Base-by-base conservation (phyloP, 2,329 filamentous ascomycete species). In the Basipetospora chlamydospora region DNA sequence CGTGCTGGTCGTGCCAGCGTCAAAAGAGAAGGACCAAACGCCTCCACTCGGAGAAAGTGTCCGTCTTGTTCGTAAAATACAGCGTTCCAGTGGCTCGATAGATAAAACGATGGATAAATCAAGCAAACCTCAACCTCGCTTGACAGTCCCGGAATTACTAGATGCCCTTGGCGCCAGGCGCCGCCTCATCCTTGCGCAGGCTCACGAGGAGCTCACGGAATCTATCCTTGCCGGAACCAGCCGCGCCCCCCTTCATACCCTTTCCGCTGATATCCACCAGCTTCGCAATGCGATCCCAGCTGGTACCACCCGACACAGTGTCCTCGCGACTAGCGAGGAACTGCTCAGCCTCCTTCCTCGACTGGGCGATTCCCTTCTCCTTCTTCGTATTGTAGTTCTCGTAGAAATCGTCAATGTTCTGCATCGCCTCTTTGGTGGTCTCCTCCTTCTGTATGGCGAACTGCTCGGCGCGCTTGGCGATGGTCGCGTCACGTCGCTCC, bases 381-480 rank as follows among this genome's bases (percentile, higher is more conserved):
- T 90, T 88, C 66, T 95, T 94, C 59, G 80, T 78, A 66, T 96
- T 96, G 68, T 98, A 98, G 61, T 94, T 95, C 54, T 95, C 87
- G 67, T 98, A 98, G 63, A 96, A 98, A 57, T 95, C 90, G 56
- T 98, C 90, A 45, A 98, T 93, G 57, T 92, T 90, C 55, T 87
- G 73, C 53, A 86, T 85, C 9, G 90, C 90, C 48, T 90, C 85
- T 56, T 84, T 77, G 53, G 95, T 64, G 2, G 86, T 95, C 56
- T 88, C 78, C 43, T 75, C 73, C 56, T 90, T 90, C 62, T 87
- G 84, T 45, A 75, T 68, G 28, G 77, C 74, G 38, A 88, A 88
- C 46, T 88, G 75, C 57, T 93, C 78, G 45, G 84, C 79, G 50
- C 88, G 83, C 59, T 87, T 86, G 48, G 79, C 68, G 46, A 92